phyloP scores from a whole-genome alignment of 2,329 filamentous ascomycete species.

The Colletotrichum chrysophilum region DNA sequence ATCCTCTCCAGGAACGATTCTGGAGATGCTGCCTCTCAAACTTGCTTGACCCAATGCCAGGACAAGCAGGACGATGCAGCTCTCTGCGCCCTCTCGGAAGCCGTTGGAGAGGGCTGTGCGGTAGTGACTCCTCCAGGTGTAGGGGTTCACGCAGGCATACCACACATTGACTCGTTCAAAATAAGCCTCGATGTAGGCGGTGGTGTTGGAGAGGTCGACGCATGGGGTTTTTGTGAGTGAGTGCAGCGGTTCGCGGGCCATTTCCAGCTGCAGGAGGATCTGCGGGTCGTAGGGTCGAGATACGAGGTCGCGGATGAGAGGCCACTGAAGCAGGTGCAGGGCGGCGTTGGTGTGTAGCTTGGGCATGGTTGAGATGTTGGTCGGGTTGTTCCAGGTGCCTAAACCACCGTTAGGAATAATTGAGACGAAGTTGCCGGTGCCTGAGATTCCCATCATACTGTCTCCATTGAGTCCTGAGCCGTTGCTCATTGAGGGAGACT shows the following conservation, averaged over 20 bases:
- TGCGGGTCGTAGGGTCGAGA: slow-evolving; percentile 80
- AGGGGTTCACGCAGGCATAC: slow-evolving; percentile 86
- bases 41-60: slow-evolving; percentile 80
- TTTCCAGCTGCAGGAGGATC: slow-evolving; percentile 81
- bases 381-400: slow-evolving; percentile 71
- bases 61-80: slow-evolving; percentile 81
- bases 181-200: slow-evolving; percentile 78
- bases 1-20: slow-evolving; percentile 70
- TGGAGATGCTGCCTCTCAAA: slow-evolving; percentile 76
- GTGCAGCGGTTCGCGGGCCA: slow-evolving; percentile 77
- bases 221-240: slow-evolving; percentile 68
- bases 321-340: slow-evolving; percentile 80
- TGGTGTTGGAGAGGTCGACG: slow-evolving; percentile 76
- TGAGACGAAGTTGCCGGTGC: slow-evolving; percentile 53
- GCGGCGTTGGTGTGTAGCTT: slow-evolving; percentile 84
- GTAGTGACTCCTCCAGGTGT: slow-evolving; percentile 79
- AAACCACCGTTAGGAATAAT: slow-evolving; percentile 68
- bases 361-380: slow-evolving; percentile 85
- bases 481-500: slow-evolving; percentile 70
- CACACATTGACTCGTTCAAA: slow-evolving; percentile 84
- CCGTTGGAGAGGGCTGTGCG: slow-evolving; percentile 76
- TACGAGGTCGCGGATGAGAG: slow-evolving; percentile 78
- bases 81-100: slow-evolving; percentile 80
- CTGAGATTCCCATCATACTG: slow-evolving; percentile 52
- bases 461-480: slow-evolving; percentile 66